Evolutionary conservation across 495 filamentous ascomycete species (phyloP).

Genomic region (Neurospora sublineolata): DNA sequence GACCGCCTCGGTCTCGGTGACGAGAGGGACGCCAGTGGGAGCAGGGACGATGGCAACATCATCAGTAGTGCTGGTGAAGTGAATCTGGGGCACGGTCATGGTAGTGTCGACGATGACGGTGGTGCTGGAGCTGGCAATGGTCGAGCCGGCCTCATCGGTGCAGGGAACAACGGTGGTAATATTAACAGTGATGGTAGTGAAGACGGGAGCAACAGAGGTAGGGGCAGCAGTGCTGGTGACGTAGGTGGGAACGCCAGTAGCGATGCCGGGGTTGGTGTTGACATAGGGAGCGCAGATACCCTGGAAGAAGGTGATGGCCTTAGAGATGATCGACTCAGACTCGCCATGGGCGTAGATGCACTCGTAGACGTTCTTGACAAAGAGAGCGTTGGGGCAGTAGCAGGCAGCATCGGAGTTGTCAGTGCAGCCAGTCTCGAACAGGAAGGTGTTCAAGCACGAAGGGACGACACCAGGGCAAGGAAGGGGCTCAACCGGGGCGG

Average conservation of each 20-base stretch:
- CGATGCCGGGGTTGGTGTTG: conserved; percentile 69
- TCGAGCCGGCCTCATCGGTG: conserved; percentile 35
- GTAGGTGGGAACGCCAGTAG: conserved; percentile 55
- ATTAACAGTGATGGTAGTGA: conserved; percentile 50
- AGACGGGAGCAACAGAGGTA: conserved; percentile 33
- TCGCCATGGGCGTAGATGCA: conserved; percentile 71
- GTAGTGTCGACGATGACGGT: conserved; percentile 44
- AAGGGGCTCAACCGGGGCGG: conserved; percentile 33
- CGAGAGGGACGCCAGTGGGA: conserved; percentile 9
- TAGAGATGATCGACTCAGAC: conserved; percentile 50
- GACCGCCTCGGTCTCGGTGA: conserved; percentile 4
- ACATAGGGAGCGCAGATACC: conserved; percentile 79
- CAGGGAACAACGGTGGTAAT: conserved; percentile 42
- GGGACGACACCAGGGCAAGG: conserved; percentile 67
- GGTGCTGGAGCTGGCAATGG: conserved; percentile 42
- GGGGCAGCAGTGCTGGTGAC: conserved; percentile 40
- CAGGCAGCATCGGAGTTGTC: conserved; percentile 75
- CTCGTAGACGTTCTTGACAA: conserved; percentile 68
- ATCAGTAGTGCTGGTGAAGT: conserved; percentile 45
- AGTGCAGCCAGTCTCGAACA: conserved; percentile 59
- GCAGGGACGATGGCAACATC: conserved; percentile 39
- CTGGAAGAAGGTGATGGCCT: conserved; percentile 73
- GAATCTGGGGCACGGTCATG: conserved; percentile 63
- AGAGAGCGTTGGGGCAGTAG: conserved; percentile 71
- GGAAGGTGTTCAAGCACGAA: conserved; percentile 89